Percentiles rank a stretch among this genome's conserved stretches.
Evolutionary conservation across 768 basidiomycete genomes (phyloP).

Genomic region (Suillus luteus): DNA sequence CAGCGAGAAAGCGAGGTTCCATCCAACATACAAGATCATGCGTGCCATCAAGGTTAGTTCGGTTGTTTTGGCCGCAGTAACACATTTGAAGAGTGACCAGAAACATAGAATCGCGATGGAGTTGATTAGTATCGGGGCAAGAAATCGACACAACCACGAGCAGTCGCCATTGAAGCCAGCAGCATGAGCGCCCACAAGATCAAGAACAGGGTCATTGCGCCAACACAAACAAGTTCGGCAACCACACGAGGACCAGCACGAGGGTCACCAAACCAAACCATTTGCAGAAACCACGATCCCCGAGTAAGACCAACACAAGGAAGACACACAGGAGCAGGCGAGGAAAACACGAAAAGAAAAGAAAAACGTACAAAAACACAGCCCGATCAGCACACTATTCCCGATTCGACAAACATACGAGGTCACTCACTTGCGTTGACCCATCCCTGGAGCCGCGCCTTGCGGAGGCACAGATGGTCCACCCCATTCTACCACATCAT

Average conservation of each 20-base stretch:
- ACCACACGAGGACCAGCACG: background rate
- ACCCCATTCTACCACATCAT: constrained; percentile 29
- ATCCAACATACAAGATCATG: background rate
- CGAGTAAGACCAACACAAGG: background rate
- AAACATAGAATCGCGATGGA: background rate
- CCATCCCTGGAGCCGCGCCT: background rate
- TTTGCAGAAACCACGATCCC: background rate
- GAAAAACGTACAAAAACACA: background rate
- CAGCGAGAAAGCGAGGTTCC: background rate
- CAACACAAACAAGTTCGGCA: background rate
- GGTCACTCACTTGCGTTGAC: constrained; percentile 11
- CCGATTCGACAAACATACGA: background rate
- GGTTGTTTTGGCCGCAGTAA: background rate
- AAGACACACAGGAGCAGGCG: background rate
- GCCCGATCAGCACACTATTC: constrained; percentile 7
- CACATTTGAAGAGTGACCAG: background rate
- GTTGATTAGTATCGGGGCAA: background rate
- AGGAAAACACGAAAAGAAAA: background rate
- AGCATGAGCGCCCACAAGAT: background rate
- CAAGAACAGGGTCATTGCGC: background rate
- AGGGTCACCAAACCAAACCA: background rate
- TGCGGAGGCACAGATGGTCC: constrained; percentile 13
- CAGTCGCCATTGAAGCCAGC: background rate
- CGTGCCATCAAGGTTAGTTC: constrained; percentile 3
- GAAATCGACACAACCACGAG: background rate